phyloP scores from a whole-genome alignment of 2,329 filamentous ascomycete species.

The Chrysosporium queenslandicum region DNA sequence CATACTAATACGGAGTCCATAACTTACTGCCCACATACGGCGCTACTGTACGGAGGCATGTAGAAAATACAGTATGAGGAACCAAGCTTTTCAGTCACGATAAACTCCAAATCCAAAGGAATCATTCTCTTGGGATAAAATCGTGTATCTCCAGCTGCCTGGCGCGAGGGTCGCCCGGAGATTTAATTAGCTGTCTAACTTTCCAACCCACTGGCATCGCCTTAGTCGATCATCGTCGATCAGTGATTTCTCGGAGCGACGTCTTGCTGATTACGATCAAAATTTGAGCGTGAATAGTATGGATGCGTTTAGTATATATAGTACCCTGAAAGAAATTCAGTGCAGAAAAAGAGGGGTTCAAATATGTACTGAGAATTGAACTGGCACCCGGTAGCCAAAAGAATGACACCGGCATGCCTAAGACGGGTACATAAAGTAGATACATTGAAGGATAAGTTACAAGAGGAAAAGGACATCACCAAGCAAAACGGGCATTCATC shows the following conservation, averaged over 20 bases:
- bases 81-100: not conserved
- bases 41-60: too few relatives aligned
- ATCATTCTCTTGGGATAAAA: not conserved
- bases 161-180: not conserved
- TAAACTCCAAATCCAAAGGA: too few relatives aligned
- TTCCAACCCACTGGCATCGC: not conserved
- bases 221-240: constrained; percentile 6
- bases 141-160: not conserved
- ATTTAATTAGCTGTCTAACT: constrained; percentile 2
- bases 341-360: not conserved
- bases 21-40: too few relatives aligned
- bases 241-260: too few relatives aligned
- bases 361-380: constrained; percentile 13
- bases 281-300: too few relatives aligned
- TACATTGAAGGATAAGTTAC: constrained; percentile 9
- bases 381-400: not conserved
- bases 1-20: too few relatives aligned
- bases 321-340: too few relatives aligned
- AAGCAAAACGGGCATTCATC: not conserved
- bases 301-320: too few relatives aligned
- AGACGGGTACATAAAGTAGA: constrained; percentile 7
- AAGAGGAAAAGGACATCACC: constrained; percentile 2
- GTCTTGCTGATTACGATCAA: too few relatives aligned
- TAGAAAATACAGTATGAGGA: too few relatives aligned
- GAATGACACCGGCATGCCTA: not conserved